Conservation (phyloP, 768 basidiomycete species). For the Sporobolomyces pararoseus region DNA sequence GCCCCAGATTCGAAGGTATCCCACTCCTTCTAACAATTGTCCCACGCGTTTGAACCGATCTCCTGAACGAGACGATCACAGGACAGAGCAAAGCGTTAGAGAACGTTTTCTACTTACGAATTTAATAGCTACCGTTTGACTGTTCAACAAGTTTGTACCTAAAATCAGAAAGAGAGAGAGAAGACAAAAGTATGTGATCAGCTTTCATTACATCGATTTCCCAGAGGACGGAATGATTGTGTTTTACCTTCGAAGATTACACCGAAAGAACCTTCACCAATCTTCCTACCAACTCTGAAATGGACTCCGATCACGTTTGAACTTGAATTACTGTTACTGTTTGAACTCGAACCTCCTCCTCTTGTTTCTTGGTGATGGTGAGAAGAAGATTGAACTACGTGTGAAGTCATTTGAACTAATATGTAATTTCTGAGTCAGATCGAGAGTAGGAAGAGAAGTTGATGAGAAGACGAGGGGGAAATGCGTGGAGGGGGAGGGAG, state of each 20-base stretch:
- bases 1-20: too few relatives aligned
- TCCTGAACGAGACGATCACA: too few relatives aligned
- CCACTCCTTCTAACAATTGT: too few relatives aligned
- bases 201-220: not conserved
- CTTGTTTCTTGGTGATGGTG: not conserved
- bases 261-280: constrained; percentile 97
- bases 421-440: not conserved
- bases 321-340: constrained; percentile 19
- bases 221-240: too few relatives aligned
- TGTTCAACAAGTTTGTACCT: constrained; percentile 98
- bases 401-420: constrained; percentile 2
- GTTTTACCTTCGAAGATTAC: constrained; percentile 90
- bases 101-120: constrained; percentile 82
- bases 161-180: too few relatives aligned
- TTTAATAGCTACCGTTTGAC: constrained; percentile 98
- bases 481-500: not conserved
- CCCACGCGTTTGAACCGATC: too few relatives aligned
- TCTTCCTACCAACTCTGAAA: constrained; percentile 97
- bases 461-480: not conserved
- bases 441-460: not conserved
- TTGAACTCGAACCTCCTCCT: not conserved
- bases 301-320: constrained; percentile 60
- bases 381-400: constrained; percentile 8
- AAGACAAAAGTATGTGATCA: too few relatives aligned
- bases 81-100: too few relatives aligned